phyloP scores from a whole-genome alignment of 2,329 filamentous ascomycete genomes.

The Aureobasidium sp. region DNA sequence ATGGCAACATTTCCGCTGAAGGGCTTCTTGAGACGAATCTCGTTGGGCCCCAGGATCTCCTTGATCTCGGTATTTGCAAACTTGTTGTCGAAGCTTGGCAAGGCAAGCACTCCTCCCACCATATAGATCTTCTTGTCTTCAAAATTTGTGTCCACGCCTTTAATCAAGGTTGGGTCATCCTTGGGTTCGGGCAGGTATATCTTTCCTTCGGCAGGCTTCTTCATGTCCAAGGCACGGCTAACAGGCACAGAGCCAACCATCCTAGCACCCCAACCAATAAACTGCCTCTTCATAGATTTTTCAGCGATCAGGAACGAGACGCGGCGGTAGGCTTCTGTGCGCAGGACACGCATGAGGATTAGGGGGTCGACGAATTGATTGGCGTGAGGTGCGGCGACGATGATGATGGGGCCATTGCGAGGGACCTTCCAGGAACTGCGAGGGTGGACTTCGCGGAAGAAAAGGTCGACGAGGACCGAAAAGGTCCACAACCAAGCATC shows the following conservation, averaged over 20 bases:
- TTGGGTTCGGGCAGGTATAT: slow-evolving; percentile 87
- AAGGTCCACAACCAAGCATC: slow-evolving; percentile 70
- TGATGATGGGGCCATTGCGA: slow-evolving; percentile 77
- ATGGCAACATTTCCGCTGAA: slow-evolving; percentile 71
- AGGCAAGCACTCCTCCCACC: slow-evolving; percentile 72
- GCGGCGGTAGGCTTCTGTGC: slow-evolving; percentile 76
- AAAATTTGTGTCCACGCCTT: slow-evolving; percentile 76
- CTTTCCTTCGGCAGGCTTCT: slow-evolving; percentile 67
- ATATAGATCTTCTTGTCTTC: slow-evolving; percentile 57
- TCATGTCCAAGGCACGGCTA: slow-evolving; percentile 78
- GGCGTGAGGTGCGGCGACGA: slow-evolving; percentile 93
- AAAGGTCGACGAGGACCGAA: slow-evolving; percentile 82
- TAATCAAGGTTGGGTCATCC: slow-evolving; percentile 72
- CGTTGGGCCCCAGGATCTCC: slow-evolving; percentile 69
- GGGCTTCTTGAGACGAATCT: slow-evolving; percentile 77
- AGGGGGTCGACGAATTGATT: slow-evolving; percentile 98
- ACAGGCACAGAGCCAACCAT: slow-evolving; percentile 89
- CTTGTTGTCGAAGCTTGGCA: slow-evolving; percentile 74
- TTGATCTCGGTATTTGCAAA: slow-evolving; percentile 77
- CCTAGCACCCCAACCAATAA: slow-evolving; percentile 80
- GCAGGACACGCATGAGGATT: slow-evolving; percentile 83
- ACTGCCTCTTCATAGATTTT: slow-evolving; percentile 82
- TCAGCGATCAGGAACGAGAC: slow-evolving; percentile 90
- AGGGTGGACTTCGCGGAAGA: slow-evolving; percentile 96
- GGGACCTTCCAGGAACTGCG: slow-evolving; percentile 93